These are phyloP conservation scores for Neocucurbitaria cava DNA, from an alignment of 2,329 filamentous ascomycete genomes.

Conservation along the genomic window DNA sequence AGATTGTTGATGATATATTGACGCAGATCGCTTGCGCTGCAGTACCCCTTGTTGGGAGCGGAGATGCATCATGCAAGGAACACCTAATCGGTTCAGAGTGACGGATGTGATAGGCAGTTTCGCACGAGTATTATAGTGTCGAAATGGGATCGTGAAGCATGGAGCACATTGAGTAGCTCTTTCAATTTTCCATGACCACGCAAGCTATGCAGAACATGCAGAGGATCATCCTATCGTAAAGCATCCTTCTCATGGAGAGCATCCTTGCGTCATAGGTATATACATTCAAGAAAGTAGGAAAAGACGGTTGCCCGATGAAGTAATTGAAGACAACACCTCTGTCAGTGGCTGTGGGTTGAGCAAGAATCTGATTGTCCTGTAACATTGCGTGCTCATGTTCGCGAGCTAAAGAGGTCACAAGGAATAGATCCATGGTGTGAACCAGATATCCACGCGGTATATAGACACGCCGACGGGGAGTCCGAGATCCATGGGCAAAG, in stretches of 20 bases:
- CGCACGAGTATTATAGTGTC: neutral
- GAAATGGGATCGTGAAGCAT: slow-evolving; percentile 5
- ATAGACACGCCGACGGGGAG: slow-evolving; percentile 8
- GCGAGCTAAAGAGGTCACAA: neutral
- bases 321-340: slow-evolving; percentile 10
- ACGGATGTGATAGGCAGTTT: neutral
- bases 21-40: slow-evolving; percentile 20
- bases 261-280: slow-evolving; percentile 33
- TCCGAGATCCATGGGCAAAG: slow-evolving; percentile 7
- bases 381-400: neutral
- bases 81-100: slow-evolving; percentile 4
- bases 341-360: neutral
- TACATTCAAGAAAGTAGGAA: slow-evolving; percentile 39
- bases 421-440: slow-evolving; percentile 5
- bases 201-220: slow-evolving; percentile 42
- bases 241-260: slow-evolving; percentile 26
- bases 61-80: slow-evolving; percentile 12
- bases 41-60: slow-evolving; percentile 7
- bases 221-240: slow-evolving; percentile 43
- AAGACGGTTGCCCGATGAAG: neutral
- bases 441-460: neutral
- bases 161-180: slow-evolving; percentile 20
- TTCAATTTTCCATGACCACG: slow-evolving; percentile 23
- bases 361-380: neutral
- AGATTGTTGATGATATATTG: slow-evolving; percentile 17